phyloP scores from a whole-genome alignment of 2,329 filamentous ascomycete species.

The Leptosphaerulina australis region DNA sequence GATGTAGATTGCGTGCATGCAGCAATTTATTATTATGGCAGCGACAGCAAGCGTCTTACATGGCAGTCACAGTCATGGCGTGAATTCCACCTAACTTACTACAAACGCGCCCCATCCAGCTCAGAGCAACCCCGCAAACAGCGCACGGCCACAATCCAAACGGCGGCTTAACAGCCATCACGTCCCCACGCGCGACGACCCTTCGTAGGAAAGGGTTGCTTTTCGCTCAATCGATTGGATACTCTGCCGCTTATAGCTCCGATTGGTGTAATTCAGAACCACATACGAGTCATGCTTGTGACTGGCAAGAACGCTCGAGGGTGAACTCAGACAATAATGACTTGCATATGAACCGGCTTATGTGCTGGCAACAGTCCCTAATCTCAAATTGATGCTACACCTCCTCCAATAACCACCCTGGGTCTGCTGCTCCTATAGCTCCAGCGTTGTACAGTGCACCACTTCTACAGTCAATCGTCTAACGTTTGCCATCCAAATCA shows the following conservation, averaged over 20 bases:
- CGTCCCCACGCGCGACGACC: slow-evolving; percentile 13
- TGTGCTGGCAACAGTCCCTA: neutral
- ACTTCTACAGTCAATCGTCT: neutral
- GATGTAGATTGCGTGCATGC: neutral
- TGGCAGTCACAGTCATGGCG: slow-evolving; percentile 7
- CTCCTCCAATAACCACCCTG: neutral
- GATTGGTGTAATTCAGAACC: slow-evolving; percentile 6
- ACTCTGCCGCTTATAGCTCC: slow-evolving; percentile 8
- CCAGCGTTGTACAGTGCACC: slow-evolving; percentile 8
- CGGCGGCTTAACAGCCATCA: slow-evolving; percentile 15
- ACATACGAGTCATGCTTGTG: slow-evolving; percentile 11
- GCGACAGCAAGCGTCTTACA: slow-evolving; percentile 22
- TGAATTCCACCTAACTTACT: slow-evolving; percentile 18
- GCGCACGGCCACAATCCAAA: slow-evolving; percentile 29
- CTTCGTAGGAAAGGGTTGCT: slow-evolving; percentile 14
- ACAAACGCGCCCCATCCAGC: slow-evolving; percentile 22
- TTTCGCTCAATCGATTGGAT: slow-evolving; percentile 7
- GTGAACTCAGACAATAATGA: neutral
- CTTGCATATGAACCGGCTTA: neutral
- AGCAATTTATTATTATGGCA: neutral
- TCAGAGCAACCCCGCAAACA: slow-evolving; percentile 23
- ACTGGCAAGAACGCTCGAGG: neutral
- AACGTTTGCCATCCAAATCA: slow-evolving; percentile 20
- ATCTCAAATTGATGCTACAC: neutral
- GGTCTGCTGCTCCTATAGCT: neutral